Evolutionary conservation across 202 grass and related monocot species (phyloP).

Genomic region (Dendrocalamus latiflorus): DNA sequence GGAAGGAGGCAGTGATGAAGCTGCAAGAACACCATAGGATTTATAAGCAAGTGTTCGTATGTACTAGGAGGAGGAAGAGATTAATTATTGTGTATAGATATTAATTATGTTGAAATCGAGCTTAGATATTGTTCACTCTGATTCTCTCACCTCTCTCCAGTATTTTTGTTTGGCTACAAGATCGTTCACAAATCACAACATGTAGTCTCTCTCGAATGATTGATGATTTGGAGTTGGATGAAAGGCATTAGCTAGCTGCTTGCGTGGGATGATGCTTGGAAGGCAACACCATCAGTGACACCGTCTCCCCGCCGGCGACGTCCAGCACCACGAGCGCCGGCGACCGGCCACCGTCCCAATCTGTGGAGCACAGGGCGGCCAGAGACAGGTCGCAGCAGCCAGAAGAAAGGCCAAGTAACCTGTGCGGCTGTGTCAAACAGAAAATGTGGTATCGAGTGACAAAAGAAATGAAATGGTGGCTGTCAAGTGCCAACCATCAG

Average conservation of each 20-base stretch:
- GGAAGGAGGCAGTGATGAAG: background rate
- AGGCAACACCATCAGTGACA: background rate
- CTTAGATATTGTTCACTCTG: background rate
- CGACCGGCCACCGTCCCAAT: background rate
- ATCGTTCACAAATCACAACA: background rate
- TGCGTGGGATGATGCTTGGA: background rate
- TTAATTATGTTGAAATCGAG: background rate
- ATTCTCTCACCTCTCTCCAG: background rate
- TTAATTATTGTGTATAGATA: background rate
- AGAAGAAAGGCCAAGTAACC: background rate
- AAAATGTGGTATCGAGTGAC: background rate
- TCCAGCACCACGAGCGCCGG: background rate
- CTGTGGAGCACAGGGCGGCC: background rate
- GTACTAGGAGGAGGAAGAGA: background rate
- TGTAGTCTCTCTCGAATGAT: background rate
- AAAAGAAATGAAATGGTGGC: background rate
- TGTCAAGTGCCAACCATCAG: background rate
- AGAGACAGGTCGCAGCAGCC: background rate
- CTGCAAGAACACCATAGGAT: background rate
- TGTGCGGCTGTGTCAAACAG: background rate
- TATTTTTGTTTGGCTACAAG: background rate
- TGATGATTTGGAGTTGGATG: background rate
- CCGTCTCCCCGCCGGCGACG: background rate
- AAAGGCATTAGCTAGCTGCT: background rate
- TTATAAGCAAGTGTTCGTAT: background rate